These are phyloP conservation scores for Juncus effusus DNA, from an alignment of 176 grass and related monocot species.

Conservation along the genomic window DNA sequence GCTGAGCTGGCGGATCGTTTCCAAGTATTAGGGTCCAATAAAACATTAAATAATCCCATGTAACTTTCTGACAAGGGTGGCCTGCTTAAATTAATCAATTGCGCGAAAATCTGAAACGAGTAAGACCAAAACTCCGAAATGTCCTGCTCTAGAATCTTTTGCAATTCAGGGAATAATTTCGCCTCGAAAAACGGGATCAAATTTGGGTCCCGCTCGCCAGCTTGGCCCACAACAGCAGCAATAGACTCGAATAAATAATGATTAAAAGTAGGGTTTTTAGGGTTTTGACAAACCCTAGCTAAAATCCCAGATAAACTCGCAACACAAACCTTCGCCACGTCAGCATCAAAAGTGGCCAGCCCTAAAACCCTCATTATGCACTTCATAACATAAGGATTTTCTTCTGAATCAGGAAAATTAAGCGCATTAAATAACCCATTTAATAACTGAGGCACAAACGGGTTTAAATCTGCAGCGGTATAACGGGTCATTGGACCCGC, in stretches of 20 bases:
- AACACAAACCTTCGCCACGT: constrained; percentile 55
- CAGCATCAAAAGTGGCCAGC: constrained; percentile 43
- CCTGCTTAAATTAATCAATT: constrained; percentile 68
- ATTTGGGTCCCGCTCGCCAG: constrained; percentile 60
- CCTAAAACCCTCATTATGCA: constrained; percentile 90
- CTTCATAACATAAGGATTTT: constrained; percentile 95
- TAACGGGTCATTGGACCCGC: constrained; percentile 59
- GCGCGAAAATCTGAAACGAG: constrained; percentile 89
- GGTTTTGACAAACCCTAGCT: constrained; percentile 83
- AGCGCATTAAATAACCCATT: constrained; percentile 64
- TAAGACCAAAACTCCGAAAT: constrained; percentile 98
- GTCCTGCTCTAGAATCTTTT: constrained; percentile 90
- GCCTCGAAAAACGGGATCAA: constrained; percentile 67
- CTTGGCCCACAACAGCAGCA: constrained; percentile 62
- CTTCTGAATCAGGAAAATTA: constrained; percentile 68
- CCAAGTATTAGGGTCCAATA: constrained; percentile 78
- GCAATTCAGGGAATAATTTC: constrained; percentile 69
- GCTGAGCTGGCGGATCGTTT: constrained; percentile 72
- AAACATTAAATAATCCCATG: constrained; percentile 82
- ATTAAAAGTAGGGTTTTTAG: constrained; percentile 91
- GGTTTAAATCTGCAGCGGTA: constrained; percentile 63
- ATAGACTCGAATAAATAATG: constrained; percentile 95
- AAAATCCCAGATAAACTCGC: constrained; percentile 55
- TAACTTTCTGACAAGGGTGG: constrained; percentile 82
- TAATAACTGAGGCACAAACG: constrained; percentile 72